A percentile compares a stretch with the other conserved stretches of the same genome.
Conservation (phyloP, 192 early-diverging fungal genomes). For the Coemansia sp. region DNA sequence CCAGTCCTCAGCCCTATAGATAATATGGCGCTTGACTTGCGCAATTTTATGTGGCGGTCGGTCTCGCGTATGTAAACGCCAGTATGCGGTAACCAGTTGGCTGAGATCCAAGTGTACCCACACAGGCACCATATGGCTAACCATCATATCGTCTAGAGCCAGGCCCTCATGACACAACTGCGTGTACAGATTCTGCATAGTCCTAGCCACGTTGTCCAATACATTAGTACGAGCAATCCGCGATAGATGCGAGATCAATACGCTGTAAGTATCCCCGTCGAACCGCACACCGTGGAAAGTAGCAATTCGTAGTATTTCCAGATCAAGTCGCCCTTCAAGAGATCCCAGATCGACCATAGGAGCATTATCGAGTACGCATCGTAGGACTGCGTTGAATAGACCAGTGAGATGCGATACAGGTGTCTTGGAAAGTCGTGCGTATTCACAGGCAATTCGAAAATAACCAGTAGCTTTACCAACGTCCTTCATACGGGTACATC, state of each 20-base stretch:
- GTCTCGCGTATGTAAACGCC: constrained; percentile 2
- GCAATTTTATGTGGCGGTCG: constrained; percentile 6
- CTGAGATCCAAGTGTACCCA: constrained; percentile 10
- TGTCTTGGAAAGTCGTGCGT: background rate
- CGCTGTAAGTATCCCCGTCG: constrained; percentile 24
- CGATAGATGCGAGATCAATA: constrained; percentile 22
- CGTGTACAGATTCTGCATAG: constrained; percentile 18
- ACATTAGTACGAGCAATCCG: background rate
- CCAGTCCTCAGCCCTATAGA: constrained; percentile 18
- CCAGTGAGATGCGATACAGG: background rate
- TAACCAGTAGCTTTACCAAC: constrained; percentile 9
- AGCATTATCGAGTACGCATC: constrained; percentile 1
- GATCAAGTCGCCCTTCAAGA: constrained; percentile 5
- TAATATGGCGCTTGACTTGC: constrained; percentile 13
- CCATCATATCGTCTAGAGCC: constrained; percentile 12
- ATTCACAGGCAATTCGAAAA: constrained; percentile 9
- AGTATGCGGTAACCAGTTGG: constrained; percentile 3
- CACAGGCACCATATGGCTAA: constrained; percentile 21
- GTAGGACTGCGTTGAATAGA: constrained; percentile 25
- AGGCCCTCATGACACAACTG: constrained; percentile 10
- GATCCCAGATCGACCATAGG: background rate
- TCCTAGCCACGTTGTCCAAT: background rate
- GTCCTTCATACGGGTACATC: constrained; percentile 12
- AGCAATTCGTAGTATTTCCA: constrained; percentile 12
- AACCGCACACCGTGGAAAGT: background rate